A percentile compares a stretch with the other conserved stretches of the same genome.
phyloP scores from a whole-genome alignment of 495 filamentous ascomycete species.

The Copromyces sp. region DNA sequence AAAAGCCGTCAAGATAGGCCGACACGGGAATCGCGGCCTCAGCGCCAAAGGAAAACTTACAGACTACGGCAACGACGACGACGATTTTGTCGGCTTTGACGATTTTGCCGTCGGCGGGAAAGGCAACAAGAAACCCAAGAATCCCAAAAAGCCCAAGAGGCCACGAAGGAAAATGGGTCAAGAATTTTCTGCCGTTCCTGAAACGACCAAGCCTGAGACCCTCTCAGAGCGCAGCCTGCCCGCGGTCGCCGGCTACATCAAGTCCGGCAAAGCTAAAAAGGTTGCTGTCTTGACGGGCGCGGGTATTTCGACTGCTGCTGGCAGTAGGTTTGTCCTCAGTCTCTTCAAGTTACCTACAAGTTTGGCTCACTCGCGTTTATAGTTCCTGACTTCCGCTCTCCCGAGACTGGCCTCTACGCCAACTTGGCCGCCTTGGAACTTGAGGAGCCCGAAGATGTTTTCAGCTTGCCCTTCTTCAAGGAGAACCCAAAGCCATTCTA shows the following conservation, averaged over 20 bases:
- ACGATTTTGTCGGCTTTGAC: conserved; percentile 3
- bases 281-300: conserved; percentile 75
- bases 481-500: conserved; percentile 85
- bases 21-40: conserved; percentile 5
- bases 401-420: conserved; percentile 66
- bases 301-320: conserved; percentile 50
- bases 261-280: conserved; percentile 49
- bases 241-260: conserved; percentile 67
- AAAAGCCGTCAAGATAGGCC: conserved; percentile 18
- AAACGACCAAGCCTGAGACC: conserved; percentile 51
- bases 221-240: conserved; percentile 57
- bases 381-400: conserved; percentile 67
- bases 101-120: conserved; percentile 6
- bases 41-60: conserved; percentile 7
- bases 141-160: conserved; percentile 12
- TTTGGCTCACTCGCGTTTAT: neutral
- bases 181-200: conserved; percentile 45
- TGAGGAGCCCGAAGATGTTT: conserved; percentile 67
- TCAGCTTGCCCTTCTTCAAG: conserved; percentile 82
- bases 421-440: conserved; percentile 78
- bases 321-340: conserved; percentile 29
- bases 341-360: neutral
- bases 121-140: conserved; percentile 9
- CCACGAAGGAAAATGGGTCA: conserved; percentile 34
- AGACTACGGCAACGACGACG: conserved; percentile 5